phyloP scores from a whole-genome alignment of 768 basidiomycete species.

The Boletus rubropictus region DNA sequence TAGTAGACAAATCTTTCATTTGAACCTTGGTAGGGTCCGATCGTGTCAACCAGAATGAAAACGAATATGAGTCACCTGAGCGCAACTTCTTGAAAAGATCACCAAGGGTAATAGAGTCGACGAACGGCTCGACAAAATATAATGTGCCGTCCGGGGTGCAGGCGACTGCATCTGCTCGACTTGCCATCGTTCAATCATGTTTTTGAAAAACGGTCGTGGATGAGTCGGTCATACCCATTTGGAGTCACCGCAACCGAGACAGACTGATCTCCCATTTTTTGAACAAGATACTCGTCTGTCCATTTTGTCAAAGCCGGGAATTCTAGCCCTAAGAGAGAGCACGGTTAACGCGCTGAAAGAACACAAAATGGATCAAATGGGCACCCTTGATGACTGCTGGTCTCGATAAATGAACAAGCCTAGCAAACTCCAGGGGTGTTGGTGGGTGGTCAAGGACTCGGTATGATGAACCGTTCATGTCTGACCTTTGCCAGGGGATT shows the following conservation, averaged over 20 bases:
- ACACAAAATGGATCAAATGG: neutral
- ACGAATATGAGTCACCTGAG: slow-evolving; percentile 24
- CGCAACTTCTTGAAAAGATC: slow-evolving; percentile 43
- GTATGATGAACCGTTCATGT: slow-evolving; percentile 52
- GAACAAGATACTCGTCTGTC: slow-evolving; percentile 57
- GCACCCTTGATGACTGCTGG: slow-evolving; percentile 71
- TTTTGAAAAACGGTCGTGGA: neutral
- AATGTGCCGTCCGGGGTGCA: slow-evolving; percentile 44
- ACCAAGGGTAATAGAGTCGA: slow-evolving; percentile 62
- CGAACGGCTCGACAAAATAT: slow-evolving; percentile 74
- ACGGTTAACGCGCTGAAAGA: neutral
- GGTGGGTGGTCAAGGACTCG: slow-evolving; percentile 52
- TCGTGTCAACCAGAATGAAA: neutral
- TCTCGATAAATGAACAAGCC: slow-evolving; percentile 60
- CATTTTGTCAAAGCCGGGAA: slow-evolving; percentile 50
- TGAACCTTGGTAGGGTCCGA: neutral
- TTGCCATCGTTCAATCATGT: slow-evolving; percentile 27
- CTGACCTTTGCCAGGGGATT: slow-evolving; percentile 29
- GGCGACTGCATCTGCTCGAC: slow-evolving; percentile 73
- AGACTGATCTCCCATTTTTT: slow-evolving; percentile 44
- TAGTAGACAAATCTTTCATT: slow-evolving; percentile 47
- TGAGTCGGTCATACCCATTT: slow-evolving; percentile 53
- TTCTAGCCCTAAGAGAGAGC: slow-evolving; percentile 38
- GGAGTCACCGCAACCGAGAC: slow-evolving; percentile 81
- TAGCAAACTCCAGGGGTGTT: slow-evolving; percentile 61